Evolutionary conservation across 352 stramenopile species (phyloP), one percentile per base, ranked within the genome.

Genomic region (Phytophthora sp.): DNA sequence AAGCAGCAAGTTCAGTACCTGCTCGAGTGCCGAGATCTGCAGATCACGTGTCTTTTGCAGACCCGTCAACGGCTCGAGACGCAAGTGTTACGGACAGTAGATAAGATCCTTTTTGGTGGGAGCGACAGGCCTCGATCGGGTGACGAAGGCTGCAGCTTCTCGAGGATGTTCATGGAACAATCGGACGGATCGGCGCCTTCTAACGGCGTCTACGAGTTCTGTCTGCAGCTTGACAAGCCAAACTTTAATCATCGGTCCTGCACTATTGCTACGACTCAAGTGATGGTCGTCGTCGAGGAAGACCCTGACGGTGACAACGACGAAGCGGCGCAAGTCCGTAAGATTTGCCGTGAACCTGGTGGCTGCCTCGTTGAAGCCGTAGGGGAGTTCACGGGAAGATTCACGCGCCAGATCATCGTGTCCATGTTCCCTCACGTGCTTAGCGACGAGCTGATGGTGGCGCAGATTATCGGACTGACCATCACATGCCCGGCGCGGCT

Each of bases 1-100:
- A 65, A 63, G 15, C 71, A 79, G 38, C 71, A 79, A 44, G 47
- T 79, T 36, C 63, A 62, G 47, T 59, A 65, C 24, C 36, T 76
- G 6, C 38, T 69, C 16, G 63, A 71, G 49, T 61, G 51, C 47
- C 66, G 57, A 1, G 53, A 71, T 16, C 47, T 77, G 33, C 50
- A 68, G 20, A 31, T 67, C 24, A 69, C 70, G 16, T 59, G 51
- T 45, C 24, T 68, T 21, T 29, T 74, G 30, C 50, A 69, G 21
- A 62, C 4, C 21, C 70, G 70, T 8, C 59, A 69, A 41, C 47
- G 35, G 16, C 33, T 77, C 2, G 50, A 74, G 18, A 56, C 23
- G 7, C 6, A 24, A 20, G 66, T 66, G 20, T 21, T 74, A 51
- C 29, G 36, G 16, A 68, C 64, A 0, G 60, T 74, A 2, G 53